Evolutionary conservation across 805 yeast genomes (phyloP).

Genomic region (Wickerhamiella azymoides): DNA sequence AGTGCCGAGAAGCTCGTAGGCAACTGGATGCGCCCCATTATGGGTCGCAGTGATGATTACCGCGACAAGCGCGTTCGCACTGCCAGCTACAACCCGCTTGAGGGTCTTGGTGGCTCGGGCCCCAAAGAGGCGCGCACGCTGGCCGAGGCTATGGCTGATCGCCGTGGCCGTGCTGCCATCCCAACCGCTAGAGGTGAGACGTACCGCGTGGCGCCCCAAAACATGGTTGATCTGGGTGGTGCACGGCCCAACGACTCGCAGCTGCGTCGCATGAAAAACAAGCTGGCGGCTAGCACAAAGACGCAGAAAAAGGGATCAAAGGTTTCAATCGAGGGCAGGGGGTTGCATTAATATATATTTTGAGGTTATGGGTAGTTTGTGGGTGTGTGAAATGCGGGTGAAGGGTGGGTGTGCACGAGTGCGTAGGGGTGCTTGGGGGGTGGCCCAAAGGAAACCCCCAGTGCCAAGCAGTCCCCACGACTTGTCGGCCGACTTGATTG

Average conservation of each 20-base stretch:
- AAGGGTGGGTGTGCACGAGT: too few species aligned
- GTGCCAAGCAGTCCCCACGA: too few species aligned
- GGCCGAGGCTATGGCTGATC: conserved; percentile 79
- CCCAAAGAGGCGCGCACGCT: conserved; percentile 30
- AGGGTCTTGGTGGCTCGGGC: conserved; percentile 7
- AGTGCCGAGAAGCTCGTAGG: conserved; percentile 84
- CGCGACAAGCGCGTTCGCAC: conserved; percentile 68
- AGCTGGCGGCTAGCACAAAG: conserved; percentile 36
- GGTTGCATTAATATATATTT: conserved; percentile 14
- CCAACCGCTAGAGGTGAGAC: conserved; percentile 85
- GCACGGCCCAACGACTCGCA: conserved; percentile 52
- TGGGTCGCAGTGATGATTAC: conserved; percentile 89
- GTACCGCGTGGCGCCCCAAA: conserved; percentile 80
- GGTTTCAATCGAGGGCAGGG: conserved; percentile 66
- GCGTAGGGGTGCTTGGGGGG: too few species aligned
- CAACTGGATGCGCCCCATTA: conserved; percentile 96
- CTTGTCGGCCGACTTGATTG: too few species aligned
- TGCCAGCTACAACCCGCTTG: conserved; percentile 39
- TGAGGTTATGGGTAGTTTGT: neutral
- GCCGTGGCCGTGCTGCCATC: conserved; percentile 89
- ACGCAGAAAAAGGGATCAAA: conserved; percentile 44
- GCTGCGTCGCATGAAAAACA: conserved; percentile 62
- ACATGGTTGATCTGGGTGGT: conserved; percentile 35
- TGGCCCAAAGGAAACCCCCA: too few species aligned
- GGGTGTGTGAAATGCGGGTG: too few species aligned